phyloP scores from a whole-genome alignment of 257 asterid species.

The Fraxinus americana region DNA sequence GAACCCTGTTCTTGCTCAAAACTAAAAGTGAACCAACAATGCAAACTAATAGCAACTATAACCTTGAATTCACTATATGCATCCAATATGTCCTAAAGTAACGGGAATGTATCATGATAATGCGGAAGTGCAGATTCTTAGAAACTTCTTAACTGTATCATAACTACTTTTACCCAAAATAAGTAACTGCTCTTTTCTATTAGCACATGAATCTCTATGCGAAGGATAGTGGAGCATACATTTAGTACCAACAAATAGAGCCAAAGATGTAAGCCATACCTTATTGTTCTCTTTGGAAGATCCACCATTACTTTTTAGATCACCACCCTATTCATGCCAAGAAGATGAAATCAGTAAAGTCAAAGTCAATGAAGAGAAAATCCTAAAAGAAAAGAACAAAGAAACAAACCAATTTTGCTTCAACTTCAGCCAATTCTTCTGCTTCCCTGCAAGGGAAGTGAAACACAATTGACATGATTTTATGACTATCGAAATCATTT shows the following conservation, averaged over 20 bases:
- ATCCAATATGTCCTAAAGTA: conserved; percentile 8
- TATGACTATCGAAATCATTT: conserved; percentile 15
- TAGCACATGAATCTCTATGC: not conserved
- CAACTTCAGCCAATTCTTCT: conserved; percentile 89
- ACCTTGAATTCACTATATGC: not conserved
- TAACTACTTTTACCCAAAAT: not conserved
- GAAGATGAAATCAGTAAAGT: conserved; percentile 31
- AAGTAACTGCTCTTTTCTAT: not conserved
- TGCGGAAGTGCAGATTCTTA: not conserved
- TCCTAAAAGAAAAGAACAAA: conserved; percentile 3
- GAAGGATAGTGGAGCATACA: not conserved
- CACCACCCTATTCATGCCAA: conserved; percentile 64
- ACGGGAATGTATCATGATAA: not conserved
- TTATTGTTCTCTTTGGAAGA: conserved; percentile 49
- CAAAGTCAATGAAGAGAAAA: conserved; percentile 12
- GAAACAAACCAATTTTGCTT: conserved; percentile 78
- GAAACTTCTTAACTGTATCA: not conserved
- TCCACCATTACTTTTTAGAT: conserved; percentile 60
- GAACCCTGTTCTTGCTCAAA: not conserved
- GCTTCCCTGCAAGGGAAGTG: conserved; percentile 55
- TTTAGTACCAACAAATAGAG: conserved; percentile 2
- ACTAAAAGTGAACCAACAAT: not conserved
- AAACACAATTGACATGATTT: conserved; percentile 14
- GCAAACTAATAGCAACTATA: not conserved
- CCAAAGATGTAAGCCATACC: conserved; percentile 32